Percentiles rank a stretch among this genome's conserved stretches.
Conservation (phyloP, 1,139 yeast species). For the Geotrichum bryndzae region DNA sequence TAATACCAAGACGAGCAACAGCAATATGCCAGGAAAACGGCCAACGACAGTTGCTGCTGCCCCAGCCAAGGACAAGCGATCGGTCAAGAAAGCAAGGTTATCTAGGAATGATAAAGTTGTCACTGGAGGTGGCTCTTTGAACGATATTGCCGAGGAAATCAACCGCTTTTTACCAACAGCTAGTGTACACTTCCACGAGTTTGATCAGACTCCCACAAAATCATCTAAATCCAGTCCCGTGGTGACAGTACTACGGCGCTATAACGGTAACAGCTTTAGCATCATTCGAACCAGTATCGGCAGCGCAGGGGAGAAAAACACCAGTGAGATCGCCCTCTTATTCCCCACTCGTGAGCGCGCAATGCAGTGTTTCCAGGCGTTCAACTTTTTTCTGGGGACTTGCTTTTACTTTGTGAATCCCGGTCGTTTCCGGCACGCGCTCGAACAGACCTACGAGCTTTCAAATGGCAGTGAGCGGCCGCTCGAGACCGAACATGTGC, state of each 20-base stretch:
- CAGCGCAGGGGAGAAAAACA: not conserved
- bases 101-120: not conserved
- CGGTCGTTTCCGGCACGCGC: slow-evolving; percentile 37
- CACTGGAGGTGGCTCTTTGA: not conserved
- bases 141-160: slow-evolving; percentile 5
- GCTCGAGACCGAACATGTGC: slow-evolving; percentile 13
- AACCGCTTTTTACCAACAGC: slow-evolving; percentile 4
- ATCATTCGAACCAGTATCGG: not conserved
- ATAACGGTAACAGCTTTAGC: not conserved
- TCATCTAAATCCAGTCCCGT: not conserved
- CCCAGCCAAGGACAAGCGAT: not conserved
- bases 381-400: slow-evolving; percentile 74
- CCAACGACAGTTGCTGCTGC: not conserved
- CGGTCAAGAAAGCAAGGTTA: not conserved
- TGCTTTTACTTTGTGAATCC: slow-evolving; percentile 84
- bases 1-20: not conserved
- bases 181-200: not conserved
- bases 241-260: not conserved
- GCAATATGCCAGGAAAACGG: not conserved
- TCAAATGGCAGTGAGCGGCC: not conserved
- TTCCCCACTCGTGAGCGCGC: slow-evolving; percentile 76
- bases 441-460: slow-evolving; percentile 19
- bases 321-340: slow-evolving; percentile 37
- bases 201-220: not conserved
- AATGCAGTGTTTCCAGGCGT: slow-evolving; percentile 65